Evolutionary conservation across 106 monocot genomes (phyloP).

Genomic region (Apostasia shenzhenica): DNA sequence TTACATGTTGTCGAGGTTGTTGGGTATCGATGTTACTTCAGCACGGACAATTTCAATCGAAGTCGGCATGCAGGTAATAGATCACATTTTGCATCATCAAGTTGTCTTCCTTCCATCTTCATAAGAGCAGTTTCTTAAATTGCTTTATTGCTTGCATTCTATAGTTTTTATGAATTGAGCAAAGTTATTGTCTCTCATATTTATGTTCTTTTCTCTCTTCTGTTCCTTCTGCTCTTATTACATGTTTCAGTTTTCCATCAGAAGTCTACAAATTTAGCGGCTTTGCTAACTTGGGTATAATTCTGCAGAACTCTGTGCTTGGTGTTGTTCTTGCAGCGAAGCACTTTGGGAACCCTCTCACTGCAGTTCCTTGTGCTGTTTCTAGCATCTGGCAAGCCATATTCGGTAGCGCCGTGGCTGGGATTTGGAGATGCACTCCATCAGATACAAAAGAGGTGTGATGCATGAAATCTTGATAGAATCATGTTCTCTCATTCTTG

Average conservation of each 20-base stretch:
- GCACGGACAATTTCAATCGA: slow-evolving; percentile 88
- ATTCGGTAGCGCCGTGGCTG: slow-evolving; percentile 73
- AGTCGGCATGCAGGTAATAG: slow-evolving; percentile 88
- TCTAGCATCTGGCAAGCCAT: slow-evolving; percentile 77
- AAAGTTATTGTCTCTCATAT: too few relatives aligned
- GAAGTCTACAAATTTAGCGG: too few relatives aligned
- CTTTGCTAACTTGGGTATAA: too few relatives aligned
- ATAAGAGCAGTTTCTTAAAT: too few relatives aligned
- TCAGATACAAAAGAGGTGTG: neutral
- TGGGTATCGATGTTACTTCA: slow-evolving; percentile 57
- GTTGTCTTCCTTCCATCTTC: too few relatives aligned
- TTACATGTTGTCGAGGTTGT: slow-evolving; percentile 44
- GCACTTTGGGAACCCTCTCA: slow-evolving; percentile 83
- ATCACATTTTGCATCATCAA: too few relatives aligned
- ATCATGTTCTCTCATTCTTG: too few relatives aligned
- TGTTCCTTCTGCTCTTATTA: too few relatives aligned
- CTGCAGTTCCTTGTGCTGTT: slow-evolving; percentile 87
- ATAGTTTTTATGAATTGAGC: too few relatives aligned
- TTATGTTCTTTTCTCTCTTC: too few relatives aligned
- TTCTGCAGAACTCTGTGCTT: slow-evolving; percentile 56
- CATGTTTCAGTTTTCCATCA: too few relatives aligned
- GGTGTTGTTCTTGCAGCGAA: slow-evolving; percentile 64
- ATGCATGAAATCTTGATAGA: neutral
- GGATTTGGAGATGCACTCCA: slow-evolving; percentile 62
- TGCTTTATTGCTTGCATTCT: too few relatives aligned